Conservation (phyloP, 73 alveolate species). For the Stentor roeselii region DNA sequence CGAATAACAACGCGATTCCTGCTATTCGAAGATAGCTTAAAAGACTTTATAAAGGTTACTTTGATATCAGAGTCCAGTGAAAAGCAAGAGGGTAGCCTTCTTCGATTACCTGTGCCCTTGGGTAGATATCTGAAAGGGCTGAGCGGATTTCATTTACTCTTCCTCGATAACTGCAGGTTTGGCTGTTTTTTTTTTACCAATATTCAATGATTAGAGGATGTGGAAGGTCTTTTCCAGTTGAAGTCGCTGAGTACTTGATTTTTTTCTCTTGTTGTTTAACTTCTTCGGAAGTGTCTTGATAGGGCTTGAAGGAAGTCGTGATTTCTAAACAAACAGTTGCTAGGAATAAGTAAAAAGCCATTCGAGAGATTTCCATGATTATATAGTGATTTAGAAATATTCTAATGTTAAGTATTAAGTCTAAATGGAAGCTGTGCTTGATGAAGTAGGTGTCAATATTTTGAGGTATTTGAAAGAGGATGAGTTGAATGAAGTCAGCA, state of each 20-base stretch:
- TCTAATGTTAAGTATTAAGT: not conserved
- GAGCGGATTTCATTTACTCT: not conserved
- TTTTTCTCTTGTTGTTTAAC: not conserved
- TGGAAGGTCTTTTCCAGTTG: not conserved
- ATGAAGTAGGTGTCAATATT: not conserved
- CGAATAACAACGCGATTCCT: not conserved
- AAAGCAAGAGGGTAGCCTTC: not conserved
- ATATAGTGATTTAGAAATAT: too few relatives aligned
- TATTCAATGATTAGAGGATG: constrained; percentile 17
- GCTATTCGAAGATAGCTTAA: not conserved
- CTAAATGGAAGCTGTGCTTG: not conserved
- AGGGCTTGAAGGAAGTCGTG: not conserved
- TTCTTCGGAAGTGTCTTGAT: not conserved
- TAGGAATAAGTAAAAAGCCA: not conserved
- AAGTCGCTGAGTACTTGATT: not conserved
- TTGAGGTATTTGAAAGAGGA: not conserved
- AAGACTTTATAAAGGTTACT: not conserved
- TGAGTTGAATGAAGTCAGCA: not conserved
- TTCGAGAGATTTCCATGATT: not conserved
- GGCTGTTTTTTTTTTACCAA: constrained; percentile 11
- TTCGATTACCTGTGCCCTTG: not conserved
- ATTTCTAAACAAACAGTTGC: not conserved
- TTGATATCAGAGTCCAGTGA: not conserved
- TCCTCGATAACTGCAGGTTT: not conserved
- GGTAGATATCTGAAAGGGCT: not conserved